Evolutionary conservation across 768 basidiomycete genomes (phyloP), one percentile per base, ranked within the genome.

Genomic region (Agrocybe chaxingu): DNA sequence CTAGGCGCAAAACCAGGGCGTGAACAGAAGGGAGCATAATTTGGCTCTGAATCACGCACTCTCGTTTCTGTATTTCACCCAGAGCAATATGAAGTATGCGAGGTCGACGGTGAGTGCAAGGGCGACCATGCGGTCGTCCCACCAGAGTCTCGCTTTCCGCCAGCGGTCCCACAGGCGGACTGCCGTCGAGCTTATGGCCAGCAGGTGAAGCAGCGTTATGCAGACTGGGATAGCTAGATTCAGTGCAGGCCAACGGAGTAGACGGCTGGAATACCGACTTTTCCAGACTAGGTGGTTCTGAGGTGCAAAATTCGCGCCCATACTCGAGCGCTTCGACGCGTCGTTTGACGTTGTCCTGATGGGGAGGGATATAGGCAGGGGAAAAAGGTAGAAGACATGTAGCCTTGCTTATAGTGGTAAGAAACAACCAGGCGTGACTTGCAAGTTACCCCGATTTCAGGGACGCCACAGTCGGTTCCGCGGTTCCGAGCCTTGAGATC

Each of bases 121-220:
- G 12, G 53, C 35, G 1, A 56, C 62, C 37, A 57, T 43, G 13
- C 57, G 52, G 46, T 66, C 65, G 31, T 66, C 63, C 62, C 62
- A 65, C 57, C 63, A 64, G 12, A 58, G 49, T 13, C 46, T 45
- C 11, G 48, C 48, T 30, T 13, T 48, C 7, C 55, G 45, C 43
- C 37, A 57, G 1, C 62, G 57, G 30, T 56, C 42, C 8, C 32
- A 12, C 9, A 66, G 12, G 16, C 65, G 50, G 41, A 62, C 52
- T 12, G 47, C 13, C 16, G 57, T 57, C 29, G 54, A 45, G 10
- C 24, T 33, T 8, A 62, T 52, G 1, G 58, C 58, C 10, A 60
- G 3, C 4, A 44, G 30, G 41, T 65, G 63, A 36, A 57, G 37
- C 9, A 59, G 8, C 4, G 55, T 57, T 2, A 60, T 32, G 36